Base-by-base conservation (phyloP, 1,284 basidiomycete genomes). In the Leccinum angustisporum region DNA sequence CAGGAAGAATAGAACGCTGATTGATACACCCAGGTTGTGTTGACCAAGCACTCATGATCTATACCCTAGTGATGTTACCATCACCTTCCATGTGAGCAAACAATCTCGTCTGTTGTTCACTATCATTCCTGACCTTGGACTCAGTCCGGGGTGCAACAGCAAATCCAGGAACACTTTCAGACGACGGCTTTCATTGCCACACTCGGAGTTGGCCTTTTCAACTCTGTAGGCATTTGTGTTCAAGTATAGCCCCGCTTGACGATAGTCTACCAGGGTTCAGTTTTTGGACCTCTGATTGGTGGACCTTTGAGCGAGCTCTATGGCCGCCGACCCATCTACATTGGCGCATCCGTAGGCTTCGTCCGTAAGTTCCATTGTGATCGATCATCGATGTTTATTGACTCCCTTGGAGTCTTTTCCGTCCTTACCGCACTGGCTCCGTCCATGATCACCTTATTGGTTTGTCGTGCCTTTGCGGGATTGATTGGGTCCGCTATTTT, bases 201-300 rank as follows among this genome's bases (percentile, higher is more conserved):
- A 18, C 64, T 71, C 8, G 70, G 68, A 13, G 62, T 72, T 11
- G 66, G 72, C 34, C 61, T 73, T 34, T 73, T 65, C 36, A 69
- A 70, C 50, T 65, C 73, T 56, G 71, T 69, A 60, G 36, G 66
- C n/a, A 16, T 50, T 18, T 21, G 11, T 11, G 4, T 59, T 36
- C 6, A 8, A 33, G 11, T 4, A 18, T 13, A 52, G 31, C 7
- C 14, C n/a, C 5, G 7, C 33, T 54, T 54, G 51, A 66, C 40
- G 10, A 38, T 53, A 34, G 60, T 31, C 10, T 48, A 0, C 25
- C 27, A 73, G 68, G 70, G 70, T 25, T 61, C 57, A 5, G 59
- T 68, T n/a, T 70, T 72, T 46, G 70, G 70, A 16, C 71, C 70
- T 54, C 57, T 73, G 30, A 61, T 72, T n/a, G 66, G 66, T 57